Evolutionary conservation across 106 monocot genomes (phyloP), one percentile per base, ranked within the genome.

Genomic region (Hemerocallis citrina): DNA sequence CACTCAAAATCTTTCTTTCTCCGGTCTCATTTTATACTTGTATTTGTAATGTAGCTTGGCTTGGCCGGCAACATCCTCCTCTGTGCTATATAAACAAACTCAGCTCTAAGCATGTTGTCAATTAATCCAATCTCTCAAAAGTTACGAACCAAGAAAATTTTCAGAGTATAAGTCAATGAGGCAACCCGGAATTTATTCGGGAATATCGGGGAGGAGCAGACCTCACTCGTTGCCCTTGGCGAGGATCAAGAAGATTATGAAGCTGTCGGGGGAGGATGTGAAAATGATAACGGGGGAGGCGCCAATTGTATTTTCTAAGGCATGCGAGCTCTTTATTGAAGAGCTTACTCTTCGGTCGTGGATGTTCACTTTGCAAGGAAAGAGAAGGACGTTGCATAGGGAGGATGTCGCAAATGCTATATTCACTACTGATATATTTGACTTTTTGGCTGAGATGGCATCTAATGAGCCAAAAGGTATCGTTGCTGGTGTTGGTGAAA

Each of bases 231-330:
- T 76, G 2, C 76, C 76, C 8, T 35, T 76, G 9, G 69, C 76
- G 24, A 69, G 76, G 63, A 76, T 75, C 57, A 75, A 75, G 75
- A 75, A 75, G 68, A 75, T 75, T 23, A 75, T 75, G 75, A 75
- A 75, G 57, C 31, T 41, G 57, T 72, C 72, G 7, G 64, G 72
- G 37, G 57, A 46, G 48, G 57, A 69, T 22, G 69, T 58, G 66
- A 73, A 66, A 59, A 70, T 76, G 76, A 76, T 76, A 15, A 65
- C 76, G 0, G 70, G 70, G 11, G 76, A 76, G 64, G 76, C 76
- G 2, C 76, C 76, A 6, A 59, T 76, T 6, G 65, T 76, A 7
- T 69, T 76, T 52, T 76, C 70, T 13, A 76, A 70, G 45, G 76
- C 70, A 1, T 76, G 76, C 10, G 76, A 76, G 59, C 64, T 70